Conservation (phyloP, 2,329 filamentous ascomycete species). For the Torrubiellomyces zombiae region DNA sequence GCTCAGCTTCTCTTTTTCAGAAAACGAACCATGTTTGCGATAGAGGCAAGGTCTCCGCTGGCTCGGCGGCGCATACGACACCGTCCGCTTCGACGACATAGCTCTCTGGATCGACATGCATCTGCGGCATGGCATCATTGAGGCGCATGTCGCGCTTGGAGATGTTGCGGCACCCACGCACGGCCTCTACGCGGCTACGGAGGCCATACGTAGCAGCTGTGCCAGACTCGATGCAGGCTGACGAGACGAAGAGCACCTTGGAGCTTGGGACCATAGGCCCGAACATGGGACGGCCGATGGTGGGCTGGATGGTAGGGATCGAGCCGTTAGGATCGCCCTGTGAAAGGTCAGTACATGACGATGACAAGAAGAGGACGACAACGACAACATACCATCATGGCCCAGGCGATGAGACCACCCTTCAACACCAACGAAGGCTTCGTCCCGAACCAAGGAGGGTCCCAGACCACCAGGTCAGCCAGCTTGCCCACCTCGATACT, state of each 20-base stretch:
- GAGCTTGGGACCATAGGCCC: conserved; percentile 54
- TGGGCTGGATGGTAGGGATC: conserved; percentile 75
- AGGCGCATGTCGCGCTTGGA: conserved; percentile 82
- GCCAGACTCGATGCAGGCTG: conserved; percentile 51
- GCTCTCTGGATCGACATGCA: conserved; percentile 82
- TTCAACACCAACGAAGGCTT: conserved; percentile 75
- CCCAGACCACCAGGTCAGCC: conserved; percentile 81
- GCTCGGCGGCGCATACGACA: conserved; percentile 53
- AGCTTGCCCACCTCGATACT: conserved; percentile 80
- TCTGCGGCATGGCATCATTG: conserved; percentile 68
- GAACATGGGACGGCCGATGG: conserved; percentile 77
- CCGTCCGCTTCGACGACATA: conserved; percentile 83
- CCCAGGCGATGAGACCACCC: conserved; percentile 68
- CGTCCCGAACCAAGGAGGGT: conserved; percentile 67
- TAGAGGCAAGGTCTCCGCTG: conserved; percentile 53
- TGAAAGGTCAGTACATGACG: background rate
- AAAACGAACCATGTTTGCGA: conserved; percentile 67
- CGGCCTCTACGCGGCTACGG: conserved; percentile 63
- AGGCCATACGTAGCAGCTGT: conserved; percentile 56
- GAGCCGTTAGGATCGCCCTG: conserved; percentile 67
- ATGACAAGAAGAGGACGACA: background rate
- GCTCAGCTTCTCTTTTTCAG: no score
- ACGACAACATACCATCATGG: conserved; percentile 53
- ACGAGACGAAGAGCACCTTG: conserved; percentile 70
- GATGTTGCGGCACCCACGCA: conserved; percentile 57